Evolutionary conservation across 371 early-diverging fungal species (phyloP), one percentile per base, ranked within the genome.

Genomic region (Mortierella sp.): DNA sequence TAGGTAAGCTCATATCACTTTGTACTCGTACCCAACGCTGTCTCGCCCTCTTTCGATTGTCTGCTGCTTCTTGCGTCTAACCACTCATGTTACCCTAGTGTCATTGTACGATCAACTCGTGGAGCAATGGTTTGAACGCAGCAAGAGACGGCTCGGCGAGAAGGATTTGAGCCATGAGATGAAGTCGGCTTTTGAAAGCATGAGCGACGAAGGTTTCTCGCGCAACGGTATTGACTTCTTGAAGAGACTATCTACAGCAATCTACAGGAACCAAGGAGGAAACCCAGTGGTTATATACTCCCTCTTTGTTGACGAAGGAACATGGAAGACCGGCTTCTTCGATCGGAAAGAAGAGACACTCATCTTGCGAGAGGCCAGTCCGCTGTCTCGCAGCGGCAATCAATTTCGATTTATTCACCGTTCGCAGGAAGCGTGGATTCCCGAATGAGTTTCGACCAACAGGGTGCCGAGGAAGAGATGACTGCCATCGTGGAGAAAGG

Each of bases 341-440:
- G 34, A 10, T 10, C 34, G 34, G 10, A 10, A 34, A 7, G 40
- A 31, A 1, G 39, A 28, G 27, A 19, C 13, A 1, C 10, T 3
- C 2, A 39, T 63, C 10, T 19, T 63, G 6, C 39, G 56, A 0
- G 54, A 41, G 2, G 19, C 54, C 0, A 28, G 50, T 40, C 49
- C 48, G 1, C 39, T 63, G 27, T 10, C 2, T 1, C 48, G 55
- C 4, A 21, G 4, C 1, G 54, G 55, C 2, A 63, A 49, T 9
- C 34, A 34, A 34, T 34, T 7, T 34, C 34, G 34, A 4, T 34
- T 34, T 10, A 34, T 34, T 34, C 34, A 63, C 24, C 37, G 49
- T 4, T 63, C 63, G 2, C 29, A 48, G 43, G 63, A 63, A 49
- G 47, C 27, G 12, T 17, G 49, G 27, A 17, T 49, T 49, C 47